Base-by-base conservation (phyloP, 164 flowering plant genomes). In the Warburgia ugandensis region DNA sequence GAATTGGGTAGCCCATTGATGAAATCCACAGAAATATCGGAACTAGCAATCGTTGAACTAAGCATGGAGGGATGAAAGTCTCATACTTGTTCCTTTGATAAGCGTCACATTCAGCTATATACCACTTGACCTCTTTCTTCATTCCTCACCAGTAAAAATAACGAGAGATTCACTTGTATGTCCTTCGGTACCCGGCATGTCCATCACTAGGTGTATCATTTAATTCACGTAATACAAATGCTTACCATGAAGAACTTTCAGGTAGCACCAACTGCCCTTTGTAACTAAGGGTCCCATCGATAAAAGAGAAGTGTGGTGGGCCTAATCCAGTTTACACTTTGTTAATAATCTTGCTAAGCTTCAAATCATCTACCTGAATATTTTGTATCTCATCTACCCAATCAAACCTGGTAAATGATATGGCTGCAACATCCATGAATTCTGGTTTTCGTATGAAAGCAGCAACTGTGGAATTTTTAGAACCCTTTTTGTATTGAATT, bases 11-110 rank as follows among this genome's bases (percentile, higher is more conserved):
- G 12, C 7, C 52, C 25, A 11, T 48, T 25, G 4, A 48, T 29
- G 19, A 48, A 32, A n/a, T 49, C 52, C 2, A 49, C 17, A 3
- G 38, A 49, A 2, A 49, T 10, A 16, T 49, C 52, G 4, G 22
- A 6, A 26, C 38, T 13, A 11, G 52, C 9, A 21, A n/a, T 7
- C 9, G 45, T 20, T 41, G 45, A 4, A 41, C 1, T 6, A 41
- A n/a, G 12, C 27, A 4, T 4, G 45, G 45, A 5, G 25, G 22
- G 4, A 7, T 6, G 6, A 41, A 1, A 13, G 1, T 41, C 21
- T 41, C 26, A 10, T 7, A 19, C 26, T 41, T 41, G 26, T 41
- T 41, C 8, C 45, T 17, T 41, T 1, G 3, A 13, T 26, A 41
- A 19, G 14, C 4, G 12, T 41, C 2, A 9, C 27, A 41, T 41